These are phyloP conservation scores for Talaromyces sp. DNA, from an alignment of 2,329 filamentous ascomycete genomes.

Conservation along the genomic window DNA sequence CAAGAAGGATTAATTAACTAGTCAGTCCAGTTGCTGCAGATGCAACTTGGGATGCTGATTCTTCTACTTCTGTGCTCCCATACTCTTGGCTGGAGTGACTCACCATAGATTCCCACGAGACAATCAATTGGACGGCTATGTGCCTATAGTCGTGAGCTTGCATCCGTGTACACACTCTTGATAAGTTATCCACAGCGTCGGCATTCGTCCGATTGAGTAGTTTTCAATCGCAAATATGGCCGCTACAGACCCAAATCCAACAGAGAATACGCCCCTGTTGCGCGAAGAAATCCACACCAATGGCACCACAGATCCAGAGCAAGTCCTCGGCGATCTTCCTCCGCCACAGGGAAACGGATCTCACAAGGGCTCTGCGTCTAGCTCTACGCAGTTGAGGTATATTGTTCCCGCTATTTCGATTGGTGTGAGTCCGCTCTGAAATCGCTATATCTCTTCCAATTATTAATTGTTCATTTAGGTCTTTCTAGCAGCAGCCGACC, in stretches of 20 bases:
- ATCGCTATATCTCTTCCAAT: not conserved
- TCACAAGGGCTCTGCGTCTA: not conserved
- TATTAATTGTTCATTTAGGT: constrained; percentile 41
- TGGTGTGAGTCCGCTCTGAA: constrained; percentile 44
- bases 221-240: not conserved
- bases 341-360: not conserved
- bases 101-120: not conserved
- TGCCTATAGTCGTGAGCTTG: not conserved
- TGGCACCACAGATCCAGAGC: constrained; percentile 27
- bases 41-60: not conserved
- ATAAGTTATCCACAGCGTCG: not conserved
- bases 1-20: not conserved
- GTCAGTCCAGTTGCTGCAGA: not conserved
- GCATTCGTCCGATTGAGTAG: not conserved
- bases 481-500: constrained; percentile 69
- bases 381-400: constrained; percentile 43
- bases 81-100: too few species aligned
- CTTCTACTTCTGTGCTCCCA: not conserved
- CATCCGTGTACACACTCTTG: not conserved
- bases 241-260: constrained; percentile 2
- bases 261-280: constrained; percentile 16
- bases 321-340: constrained; percentile 27
- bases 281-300: constrained; percentile 19
- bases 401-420: constrained; percentile 61
- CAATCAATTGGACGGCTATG: not conserved